Evolutionary conservation across 495 filamentous ascomycete genomes (phyloP), one percentile per base, ranked within the genome.

Genomic region (Hypoxylon lienhwacheense): DNA sequence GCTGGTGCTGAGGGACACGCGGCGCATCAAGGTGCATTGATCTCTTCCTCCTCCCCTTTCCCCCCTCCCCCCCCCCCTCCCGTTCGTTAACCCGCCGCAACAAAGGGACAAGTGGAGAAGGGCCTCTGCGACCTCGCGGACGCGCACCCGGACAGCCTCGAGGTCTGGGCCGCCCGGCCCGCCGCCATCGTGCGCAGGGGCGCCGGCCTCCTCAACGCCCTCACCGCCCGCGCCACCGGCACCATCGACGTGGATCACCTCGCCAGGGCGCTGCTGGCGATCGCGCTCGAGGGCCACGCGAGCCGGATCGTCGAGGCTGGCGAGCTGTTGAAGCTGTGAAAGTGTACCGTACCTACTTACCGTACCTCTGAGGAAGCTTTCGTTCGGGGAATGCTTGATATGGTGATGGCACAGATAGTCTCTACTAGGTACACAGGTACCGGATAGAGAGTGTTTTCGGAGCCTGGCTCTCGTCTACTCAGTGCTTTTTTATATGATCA

Each of bases 1-100:
- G 24, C 70, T 67, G 54, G 72, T 79, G 52, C 48, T 73, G 53
- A 43, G 53, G 6, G 68, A 77, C 15, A 70, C 70, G 11, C 65
- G 79, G 26, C 68, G 61, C 4, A 69, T 78, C 15, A 71, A 79
- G 46, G 80, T 79, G n/a, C n/a, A n/a, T n/a, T n/a, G n/a, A n/a
- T n/a, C n/a, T n/a, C n/a, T n/a, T n/a, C n/a, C n/a, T n/a, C n/a
- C n/a, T n/a, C n/a, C n/a, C n/a, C n/a, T n/a, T n/a, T n/a, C n/a
- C n/a, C n/a, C n/a, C n/a, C n/a, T n/a, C n/a, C n/a, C n/a, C n/a
- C n/a, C n/a, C 17, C 14, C 17, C 11, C 15, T 10, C 4, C n/a
- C n/a, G n/a, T 11, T 31, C 15, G 16, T 24, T 31, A 62, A 28
- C 57, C 47, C 16, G 20, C 33, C 6, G 14, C 6, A 55, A 17